Base-by-base conservation (phyloP, 1,284 basidiomycete genomes). In the Schizophyllum amplum region DNA sequence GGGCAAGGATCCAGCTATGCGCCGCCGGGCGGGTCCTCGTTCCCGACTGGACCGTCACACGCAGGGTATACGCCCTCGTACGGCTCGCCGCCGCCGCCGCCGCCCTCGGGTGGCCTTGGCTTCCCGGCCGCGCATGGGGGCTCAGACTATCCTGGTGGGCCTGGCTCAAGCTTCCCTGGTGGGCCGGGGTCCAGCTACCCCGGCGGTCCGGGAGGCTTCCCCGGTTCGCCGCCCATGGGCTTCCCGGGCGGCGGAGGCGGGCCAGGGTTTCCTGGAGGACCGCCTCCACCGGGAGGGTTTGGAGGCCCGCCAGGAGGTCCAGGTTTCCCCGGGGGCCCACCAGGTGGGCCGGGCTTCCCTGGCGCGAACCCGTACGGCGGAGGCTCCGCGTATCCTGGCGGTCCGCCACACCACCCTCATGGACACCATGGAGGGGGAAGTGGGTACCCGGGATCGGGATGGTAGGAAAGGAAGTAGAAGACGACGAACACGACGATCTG, bases 51-150 rank as follows among this genome's bases (percentile, higher is more conserved):
- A 33, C 27, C 53, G 3, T 42, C 46, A 20, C 54, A 59, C 26
- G n/a, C 62, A n/a, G 66, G 68, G 15, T 68, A 71, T 54, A 57
- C 65, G 5, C 68, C 69, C 33, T 63, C 69, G 21, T 68, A 67
- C 54, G 48, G 58, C 11, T 59, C 64, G 24, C 62, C 68, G 17
- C 59, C 64, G 1, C 53, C 63, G 2, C 59, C 64, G 1, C 53
- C 63, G 2, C 58, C 48, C 15, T 46, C 59, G 51, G 51, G 23
- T 17, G 55, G 17, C 54, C 47, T 60, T 51, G 27, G 56, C 26
- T 52, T 59, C 13, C 65, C 68, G 26, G 51, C n/a, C n/a, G n/a
- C n/a, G n/a, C n/a, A n/a, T n/a, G n/a, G n/a, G n/a, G n/a, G n/a
- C n/a, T n/a, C n/a, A n/a, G n/a, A 63, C 15, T 67, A 66, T 59